phyloP scores from a whole-genome alignment of 2,329 filamentous ascomycete genomes.

The Claviceps pazoutovae region DNA sequence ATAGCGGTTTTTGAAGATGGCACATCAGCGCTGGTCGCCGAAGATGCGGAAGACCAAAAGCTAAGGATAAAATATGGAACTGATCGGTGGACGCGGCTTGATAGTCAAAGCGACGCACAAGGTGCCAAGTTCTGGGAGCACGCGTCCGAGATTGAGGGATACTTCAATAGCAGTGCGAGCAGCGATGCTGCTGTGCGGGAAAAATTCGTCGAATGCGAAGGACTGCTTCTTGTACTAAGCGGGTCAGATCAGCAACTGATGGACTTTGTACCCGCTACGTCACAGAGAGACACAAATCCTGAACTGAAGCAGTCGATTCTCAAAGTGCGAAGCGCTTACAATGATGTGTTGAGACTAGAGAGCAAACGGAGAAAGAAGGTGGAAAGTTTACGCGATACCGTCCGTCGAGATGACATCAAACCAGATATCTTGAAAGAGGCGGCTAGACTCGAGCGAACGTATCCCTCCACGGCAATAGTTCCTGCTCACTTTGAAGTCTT shows the following conservation, averaged over 20 bases:
- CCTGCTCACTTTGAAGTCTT: conserved; percentile 85
- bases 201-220: conserved; percentile 65
- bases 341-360: conserved; percentile 74
- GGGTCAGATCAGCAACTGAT: conserved; percentile 71
- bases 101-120: conserved; percentile 54
- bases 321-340: conserved; percentile 63
- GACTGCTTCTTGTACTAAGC: conserved; percentile 59
- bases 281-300: conserved; percentile 64
- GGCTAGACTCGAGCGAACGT: conserved; percentile 70
- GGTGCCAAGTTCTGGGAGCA: conserved; percentile 59
- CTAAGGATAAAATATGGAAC: conserved; percentile 71
- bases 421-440: conserved; percentile 72
- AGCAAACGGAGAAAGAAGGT: conserved; percentile 66
- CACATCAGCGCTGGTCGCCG: conserved; percentile 59
- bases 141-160: conserved; percentile 68
- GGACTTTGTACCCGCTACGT: conserved; percentile 77
- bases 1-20: conserved; percentile 71
- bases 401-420: conserved; percentile 78
- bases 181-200: conserved; percentile 52
- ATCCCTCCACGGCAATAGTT: conserved; percentile 70
- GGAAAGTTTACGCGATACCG: conserved; percentile 64
- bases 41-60: conserved; percentile 70
- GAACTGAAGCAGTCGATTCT: conserved; percentile 68
- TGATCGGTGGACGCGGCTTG: conserved; percentile 62
- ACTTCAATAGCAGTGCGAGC: conserved; percentile 53